Percentiles rank a stretch among this genome's conserved stretches.
Conservation (phyloP, 2,329 filamentous ascomycete genomes). For the Podosphaera aphanis region DNA sequence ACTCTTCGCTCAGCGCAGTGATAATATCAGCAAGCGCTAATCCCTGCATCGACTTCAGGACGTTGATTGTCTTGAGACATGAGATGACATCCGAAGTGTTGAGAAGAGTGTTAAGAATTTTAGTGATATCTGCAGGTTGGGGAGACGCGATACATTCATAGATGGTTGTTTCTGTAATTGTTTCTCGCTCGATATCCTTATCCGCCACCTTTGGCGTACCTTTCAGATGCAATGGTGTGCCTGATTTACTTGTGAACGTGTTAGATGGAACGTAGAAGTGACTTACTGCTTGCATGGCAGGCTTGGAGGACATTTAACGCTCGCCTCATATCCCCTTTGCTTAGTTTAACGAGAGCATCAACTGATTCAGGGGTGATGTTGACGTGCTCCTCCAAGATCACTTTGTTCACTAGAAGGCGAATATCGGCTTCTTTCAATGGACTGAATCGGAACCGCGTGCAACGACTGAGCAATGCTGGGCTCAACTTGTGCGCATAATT, state of each 20-base stretch:
- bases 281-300: constrained; percentile 73
- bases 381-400: constrained; percentile 68
- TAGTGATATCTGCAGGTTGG: constrained; percentile 65
- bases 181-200: constrained; percentile 49
- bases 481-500: constrained; percentile 98
- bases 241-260: constrained; percentile 18
- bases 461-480: constrained; percentile 73
- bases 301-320: constrained; percentile 90
- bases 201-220: constrained; percentile 35
- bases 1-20: constrained; percentile 60
- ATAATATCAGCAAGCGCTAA: constrained; percentile 86
- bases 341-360: constrained; percentile 63
- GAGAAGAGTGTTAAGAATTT: constrained; percentile 65
- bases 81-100: constrained; percentile 71
- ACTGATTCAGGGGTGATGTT: constrained; percentile 62
- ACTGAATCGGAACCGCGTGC: constrained; percentile 85
- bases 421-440: constrained; percentile 81
- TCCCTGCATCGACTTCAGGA: constrained; percentile 64
- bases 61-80: constrained; percentile 69
- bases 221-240: constrained; percentile 41
- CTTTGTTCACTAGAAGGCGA: constrained; percentile 60
- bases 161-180: constrained; percentile 77
- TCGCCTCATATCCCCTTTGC: constrained; percentile 87
- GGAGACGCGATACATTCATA: constrained; percentile 95
- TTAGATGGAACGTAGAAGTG: background rate